Percentiles rank a stretch among this genome's conserved stretches.
Conservation (phyloP, 495 filamentous ascomycete genomes). For the Aspergillus egyptiacus region DNA sequence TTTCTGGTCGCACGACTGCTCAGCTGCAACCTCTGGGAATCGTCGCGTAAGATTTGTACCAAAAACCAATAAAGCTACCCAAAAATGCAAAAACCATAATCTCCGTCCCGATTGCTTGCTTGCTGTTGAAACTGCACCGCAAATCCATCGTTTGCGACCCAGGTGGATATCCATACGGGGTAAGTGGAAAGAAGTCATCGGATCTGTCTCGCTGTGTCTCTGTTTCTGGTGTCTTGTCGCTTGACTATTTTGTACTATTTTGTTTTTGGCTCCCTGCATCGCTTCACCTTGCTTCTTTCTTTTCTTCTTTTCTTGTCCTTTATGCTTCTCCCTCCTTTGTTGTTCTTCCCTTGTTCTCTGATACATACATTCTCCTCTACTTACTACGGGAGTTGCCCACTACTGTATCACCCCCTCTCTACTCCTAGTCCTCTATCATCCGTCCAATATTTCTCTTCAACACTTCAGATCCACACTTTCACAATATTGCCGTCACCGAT, state of each 20-base stretch:
- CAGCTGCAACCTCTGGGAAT: conserved; percentile 7
- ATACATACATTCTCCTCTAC: not conserved
- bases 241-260: conserved; percentile 3
- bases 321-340: not conserved
- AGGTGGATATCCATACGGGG: not conserved
- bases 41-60: conserved; percentile 15
- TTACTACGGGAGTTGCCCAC: too few species aligned
- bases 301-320: not conserved
- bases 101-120: conserved; percentile 2
- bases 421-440: not conserved
- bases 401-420: not conserved
- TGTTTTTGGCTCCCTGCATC: not conserved
- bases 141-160: conserved; percentile 11
- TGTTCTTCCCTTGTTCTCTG: not conserved
- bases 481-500: not conserved
- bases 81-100: conserved; percentile 8
- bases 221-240: not conserved
- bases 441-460: not conserved
- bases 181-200: conserved; percentile 2
- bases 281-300: not conserved
- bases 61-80: conserved; percentile 7
- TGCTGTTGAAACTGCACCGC: conserved; percentile 1
- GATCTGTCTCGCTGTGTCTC: not conserved
- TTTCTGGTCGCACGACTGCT: conserved; percentile 20
- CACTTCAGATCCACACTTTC: not conserved